Conservation (phyloP, 2,329 filamentous ascomycete genomes). For the Botryotinia narcissicola region DNA sequence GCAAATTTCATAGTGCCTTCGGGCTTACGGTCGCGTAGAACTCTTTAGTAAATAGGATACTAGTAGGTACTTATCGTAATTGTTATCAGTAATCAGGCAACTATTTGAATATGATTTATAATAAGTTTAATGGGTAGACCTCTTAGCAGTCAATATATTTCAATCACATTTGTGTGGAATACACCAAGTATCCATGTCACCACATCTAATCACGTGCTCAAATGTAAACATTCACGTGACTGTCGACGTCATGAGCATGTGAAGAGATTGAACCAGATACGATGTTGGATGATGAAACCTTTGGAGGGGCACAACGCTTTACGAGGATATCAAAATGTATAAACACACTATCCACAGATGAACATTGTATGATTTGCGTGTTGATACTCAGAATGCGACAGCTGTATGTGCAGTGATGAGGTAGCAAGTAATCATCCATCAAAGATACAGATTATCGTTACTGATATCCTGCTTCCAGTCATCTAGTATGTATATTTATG, state of each 20-base stretch:
- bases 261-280: background rate
- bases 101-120: background rate
- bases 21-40: background rate
- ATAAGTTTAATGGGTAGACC: too few species aligned
- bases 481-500: background rate
- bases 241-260: background rate
- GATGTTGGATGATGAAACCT: background rate
- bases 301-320: background rate
- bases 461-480: background rate
- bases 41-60: background rate
- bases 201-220: background rate
- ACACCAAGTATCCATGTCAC: background rate
- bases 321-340: background rate
- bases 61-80: background rate
- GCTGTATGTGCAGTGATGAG: background rate
- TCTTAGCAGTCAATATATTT: background rate
- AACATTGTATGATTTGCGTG: background rate
- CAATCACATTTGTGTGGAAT: background rate
- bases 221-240: background rate
- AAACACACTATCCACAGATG: background rate
- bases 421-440: background rate
- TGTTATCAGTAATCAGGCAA: background rate
- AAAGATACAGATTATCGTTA: background rate
- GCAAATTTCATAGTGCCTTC: background rate
- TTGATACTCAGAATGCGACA: background rate